A percentile compares a stretch with the other conserved stretches of the same genome.
Evolutionary conservation across 768 basidiomycete genomes (phyloP).

Genomic region (Chalciporus sphaerocephalus): DNA sequence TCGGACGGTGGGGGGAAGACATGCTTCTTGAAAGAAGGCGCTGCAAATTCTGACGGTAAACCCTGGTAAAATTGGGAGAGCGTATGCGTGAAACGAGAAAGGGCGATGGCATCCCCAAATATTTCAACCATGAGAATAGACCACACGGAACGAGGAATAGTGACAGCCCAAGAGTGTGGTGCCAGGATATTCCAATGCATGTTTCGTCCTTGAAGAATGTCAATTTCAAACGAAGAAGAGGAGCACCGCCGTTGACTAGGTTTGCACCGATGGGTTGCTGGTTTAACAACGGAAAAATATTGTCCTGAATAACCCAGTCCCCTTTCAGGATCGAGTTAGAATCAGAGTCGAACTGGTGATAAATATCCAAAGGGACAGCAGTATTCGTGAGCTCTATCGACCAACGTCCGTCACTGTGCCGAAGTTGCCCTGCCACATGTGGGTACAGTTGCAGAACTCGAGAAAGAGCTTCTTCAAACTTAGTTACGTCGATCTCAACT

Average conservation of each 20-base stretch:
- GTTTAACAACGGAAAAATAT: slow-evolving; percentile 18
- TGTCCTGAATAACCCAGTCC: slow-evolving; percentile 27
- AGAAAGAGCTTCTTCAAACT: slow-evolving; percentile 24
- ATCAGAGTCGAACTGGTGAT: slow-evolving; percentile 4
- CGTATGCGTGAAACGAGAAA: slow-evolving; percentile 27
- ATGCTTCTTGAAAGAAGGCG: slow-evolving; percentile 26
- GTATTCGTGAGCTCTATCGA: slow-evolving; percentile 23
- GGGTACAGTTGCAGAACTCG: slow-evolving; percentile 22
- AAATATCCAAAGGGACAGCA: slow-evolving; percentile 12
- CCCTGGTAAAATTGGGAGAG: slow-evolving; percentile 31
- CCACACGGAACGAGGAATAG: background rate
- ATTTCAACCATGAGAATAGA: background rate
- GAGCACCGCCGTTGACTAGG: slow-evolving; percentile 15
- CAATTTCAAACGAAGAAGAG: slow-evolving; percentile 28
- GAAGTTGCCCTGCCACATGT: slow-evolving; percentile 23
- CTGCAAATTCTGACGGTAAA: slow-evolving; percentile 1
- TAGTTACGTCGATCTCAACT: slow-evolving; percentile 8
- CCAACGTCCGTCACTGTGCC: slow-evolving; percentile 11
- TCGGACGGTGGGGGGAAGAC: slow-evolving; percentile 15
- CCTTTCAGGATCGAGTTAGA: slow-evolving; percentile 13
- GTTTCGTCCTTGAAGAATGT: slow-evolving; percentile 24
- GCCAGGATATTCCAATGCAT: slow-evolving; percentile 32
- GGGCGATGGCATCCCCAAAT: slow-evolving; percentile 28
- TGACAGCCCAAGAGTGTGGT: slow-evolving; percentile 31
- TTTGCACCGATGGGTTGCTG: slow-evolving; percentile 11